Evolutionary conservation across 208 protist genomes (phyloP).

Genomic region (Lotmaria passim): DNA sequence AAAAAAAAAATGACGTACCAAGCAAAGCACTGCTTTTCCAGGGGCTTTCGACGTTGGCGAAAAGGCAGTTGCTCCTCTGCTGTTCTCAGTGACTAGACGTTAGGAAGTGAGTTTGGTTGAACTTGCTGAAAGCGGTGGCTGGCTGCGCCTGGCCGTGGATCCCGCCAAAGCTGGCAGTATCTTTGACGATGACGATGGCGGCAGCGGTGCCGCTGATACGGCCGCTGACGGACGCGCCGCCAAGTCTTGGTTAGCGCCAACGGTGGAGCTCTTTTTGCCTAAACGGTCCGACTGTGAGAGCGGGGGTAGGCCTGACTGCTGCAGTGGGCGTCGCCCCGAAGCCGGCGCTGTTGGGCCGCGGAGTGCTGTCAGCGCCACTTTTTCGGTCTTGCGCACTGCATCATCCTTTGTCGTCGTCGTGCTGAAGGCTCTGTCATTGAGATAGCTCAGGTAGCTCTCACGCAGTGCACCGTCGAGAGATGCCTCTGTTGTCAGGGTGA

Average conservation of each 20-base stretch:
- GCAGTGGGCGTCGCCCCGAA: background rate
- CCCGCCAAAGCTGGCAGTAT: background rate
- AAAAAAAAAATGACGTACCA: constrained; percentile 29
- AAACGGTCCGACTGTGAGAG: background rate
- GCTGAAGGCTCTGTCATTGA: constrained; percentile 69
- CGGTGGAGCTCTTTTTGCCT: background rate
- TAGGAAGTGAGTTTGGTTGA: constrained; percentile 10
- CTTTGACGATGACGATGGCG: too few species aligned
- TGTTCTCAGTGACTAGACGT: too few species aligned
- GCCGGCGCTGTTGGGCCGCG: background rate
- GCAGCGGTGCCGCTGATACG: background rate
- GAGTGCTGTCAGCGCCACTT: too few species aligned
- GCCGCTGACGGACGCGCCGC: background rate
- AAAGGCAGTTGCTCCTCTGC: too few species aligned
- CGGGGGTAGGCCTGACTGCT: background rate
- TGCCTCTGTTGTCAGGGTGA: constrained; percentile 76
- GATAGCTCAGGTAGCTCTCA: constrained; percentile 71
- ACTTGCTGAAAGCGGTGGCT: background rate
- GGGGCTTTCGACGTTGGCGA: too few species aligned
- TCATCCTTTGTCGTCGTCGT: constrained; percentile 35
- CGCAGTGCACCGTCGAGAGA: constrained; percentile 59
- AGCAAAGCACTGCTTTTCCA: too few species aligned
- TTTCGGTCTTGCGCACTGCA: too few species aligned
- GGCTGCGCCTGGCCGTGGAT: background rate
- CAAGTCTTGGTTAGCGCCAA: background rate